These are phyloP conservation scores for Phylloporus sp. DNA, from an alignment of 768 basidiomycete genomes.

Conservation along the genomic window DNA sequence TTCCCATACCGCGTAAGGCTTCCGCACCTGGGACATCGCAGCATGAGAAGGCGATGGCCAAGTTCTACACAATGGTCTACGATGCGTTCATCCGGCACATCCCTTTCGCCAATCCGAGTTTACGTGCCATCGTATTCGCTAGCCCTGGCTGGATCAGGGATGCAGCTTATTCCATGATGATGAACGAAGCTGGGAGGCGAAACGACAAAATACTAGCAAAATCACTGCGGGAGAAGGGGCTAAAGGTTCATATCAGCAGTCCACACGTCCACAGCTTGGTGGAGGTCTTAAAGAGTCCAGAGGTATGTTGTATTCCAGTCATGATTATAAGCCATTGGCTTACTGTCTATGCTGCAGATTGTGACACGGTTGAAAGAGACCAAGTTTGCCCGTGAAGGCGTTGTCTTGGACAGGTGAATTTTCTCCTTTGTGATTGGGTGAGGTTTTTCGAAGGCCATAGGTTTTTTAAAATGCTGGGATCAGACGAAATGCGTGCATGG, in stretches of 20 bases:
- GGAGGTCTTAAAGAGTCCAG: constrained; percentile 91
- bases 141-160: constrained; percentile 97
- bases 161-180: constrained; percentile 75
- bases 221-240: constrained; percentile 72
- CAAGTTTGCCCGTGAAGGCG: constrained; percentile 92
- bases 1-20: constrained; percentile 87
- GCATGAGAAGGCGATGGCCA: constrained; percentile 86
- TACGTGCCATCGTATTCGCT: constrained; percentile 92
- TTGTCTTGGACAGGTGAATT: constrained; percentile 78
- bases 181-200: constrained; percentile 72
- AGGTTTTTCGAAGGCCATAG: constrained; percentile 35
- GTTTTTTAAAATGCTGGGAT: constrained; percentile 96
- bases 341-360: constrained; percentile 42
- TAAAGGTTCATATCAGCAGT: constrained; percentile 89
- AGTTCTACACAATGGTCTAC: constrained; percentile 81
- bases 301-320: constrained; percentile 53
- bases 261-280: constrained; percentile 94
- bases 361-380: constrained; percentile 80
- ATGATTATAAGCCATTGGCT: not conserved
- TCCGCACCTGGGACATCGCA: constrained; percentile 74
- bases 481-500: constrained; percentile 96
- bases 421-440: not conserved
- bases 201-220: constrained; percentile 80
- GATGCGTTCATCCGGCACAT: constrained; percentile 87
- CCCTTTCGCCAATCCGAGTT: constrained; percentile 64